phyloP scores from a whole-genome alignment of 2,329 filamentous ascomycete genomes.

The Fusarium nodosum region DNA sequence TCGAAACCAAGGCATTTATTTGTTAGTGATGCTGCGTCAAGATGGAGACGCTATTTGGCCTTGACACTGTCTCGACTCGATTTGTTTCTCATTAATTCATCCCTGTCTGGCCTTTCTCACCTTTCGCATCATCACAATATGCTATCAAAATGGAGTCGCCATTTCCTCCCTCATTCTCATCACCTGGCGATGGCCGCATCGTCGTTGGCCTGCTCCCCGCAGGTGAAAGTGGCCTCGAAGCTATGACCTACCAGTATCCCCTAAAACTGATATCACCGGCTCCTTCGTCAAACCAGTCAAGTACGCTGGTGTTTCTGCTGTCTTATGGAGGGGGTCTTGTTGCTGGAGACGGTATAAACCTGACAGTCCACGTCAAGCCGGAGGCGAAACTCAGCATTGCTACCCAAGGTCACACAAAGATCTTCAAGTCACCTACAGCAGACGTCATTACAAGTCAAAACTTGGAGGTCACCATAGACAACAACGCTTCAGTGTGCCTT shows the following conservation, averaged over 20 bases:
- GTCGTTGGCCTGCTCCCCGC: constrained; percentile 80
- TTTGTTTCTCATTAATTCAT: neutral
- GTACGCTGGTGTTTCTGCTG: constrained; percentile 86
- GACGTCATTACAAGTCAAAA: constrained; percentile 70
- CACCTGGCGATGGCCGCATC: constrained; percentile 83
- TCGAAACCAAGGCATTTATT: constrained; percentile 29
- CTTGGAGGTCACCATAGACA: constrained; percentile 64
- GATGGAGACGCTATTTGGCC: constrained; percentile 29
- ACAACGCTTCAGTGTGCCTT: constrained; percentile 70
- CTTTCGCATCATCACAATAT: constrained; percentile 37
- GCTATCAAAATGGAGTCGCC: constrained; percentile 70
- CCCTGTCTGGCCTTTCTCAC: neutral
- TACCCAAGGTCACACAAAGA: constrained; percentile 89
- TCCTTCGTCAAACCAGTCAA: constrained; percentile 72
- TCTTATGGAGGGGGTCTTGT: constrained; percentile 96
- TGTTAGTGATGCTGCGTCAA: constrained; percentile 28
- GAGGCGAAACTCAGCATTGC: constrained; percentile 76
- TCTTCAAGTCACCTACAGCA: constrained; percentile 82
- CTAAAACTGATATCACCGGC: constrained; percentile 91
- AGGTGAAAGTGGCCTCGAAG: constrained; percentile 76
- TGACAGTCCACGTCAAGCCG: constrained; percentile 75
- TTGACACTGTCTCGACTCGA: constrained; percentile 17
- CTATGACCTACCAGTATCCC: constrained; percentile 90
- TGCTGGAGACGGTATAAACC: constrained; percentile 83
- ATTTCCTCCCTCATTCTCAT: constrained; percentile 79